Percentiles rank a stretch among this genome's conserved stretches.
Conservation (phyloP, 2,329 filamentous ascomycete species). For the Apiospora sp. region DNA sequence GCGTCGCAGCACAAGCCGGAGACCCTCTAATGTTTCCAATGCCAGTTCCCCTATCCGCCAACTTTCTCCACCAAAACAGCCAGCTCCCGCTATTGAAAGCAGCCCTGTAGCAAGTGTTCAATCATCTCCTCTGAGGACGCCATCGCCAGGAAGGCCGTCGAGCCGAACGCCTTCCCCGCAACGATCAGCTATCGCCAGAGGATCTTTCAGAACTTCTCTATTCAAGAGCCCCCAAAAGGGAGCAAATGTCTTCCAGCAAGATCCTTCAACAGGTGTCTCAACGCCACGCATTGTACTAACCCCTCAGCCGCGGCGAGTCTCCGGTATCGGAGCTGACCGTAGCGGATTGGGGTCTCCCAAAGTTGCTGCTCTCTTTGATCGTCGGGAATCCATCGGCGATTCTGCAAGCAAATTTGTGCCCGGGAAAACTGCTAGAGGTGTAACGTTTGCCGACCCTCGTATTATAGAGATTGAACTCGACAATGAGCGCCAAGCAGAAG, state of each 20-base stretch:
- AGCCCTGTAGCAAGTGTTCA: slow-evolving; percentile 26
- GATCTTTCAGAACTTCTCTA: slow-evolving; percentile 35
- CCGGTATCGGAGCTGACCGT: slow-evolving; percentile 74
- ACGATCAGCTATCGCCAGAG: slow-evolving; percentile 43
- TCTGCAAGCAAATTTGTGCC: slow-evolving; percentile 70
- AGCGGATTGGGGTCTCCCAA: slow-evolving; percentile 78
- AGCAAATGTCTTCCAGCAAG: slow-evolving; percentile 45
- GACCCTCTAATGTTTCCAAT: not conserved
- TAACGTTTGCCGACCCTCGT: slow-evolving; percentile 72
- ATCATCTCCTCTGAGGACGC: slow-evolving; percentile 38
- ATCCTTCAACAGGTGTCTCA: slow-evolving; percentile 58
- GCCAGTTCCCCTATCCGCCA: slow-evolving; percentile 20
- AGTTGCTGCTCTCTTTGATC: slow-evolving; percentile 74
- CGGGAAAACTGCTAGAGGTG: slow-evolving; percentile 51
- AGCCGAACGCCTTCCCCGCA: slow-evolving; percentile 55
- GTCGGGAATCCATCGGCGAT: slow-evolving; percentile 75
- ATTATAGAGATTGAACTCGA: slow-evolving; percentile 70
- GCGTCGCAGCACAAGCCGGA: slow-evolving; percentile 25
- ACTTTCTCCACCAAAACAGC: slow-evolving; percentile 13
- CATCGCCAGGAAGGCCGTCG: slow-evolving; percentile 32
- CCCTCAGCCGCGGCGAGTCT: slow-evolving; percentile 66
- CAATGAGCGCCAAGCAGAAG: slow-evolving; percentile 66
- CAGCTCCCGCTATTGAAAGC: not conserved
- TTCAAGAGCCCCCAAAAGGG: slow-evolving; percentile 40
- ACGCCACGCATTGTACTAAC: slow-evolving; percentile 72